A percentile compares a stretch with the other conserved stretches of the same genome.
These are phyloP conservation scores for Collybiopsis luxurians DNA, from an alignment of 768 basidiomycete genomes.

Conservation along the genomic window DNA sequence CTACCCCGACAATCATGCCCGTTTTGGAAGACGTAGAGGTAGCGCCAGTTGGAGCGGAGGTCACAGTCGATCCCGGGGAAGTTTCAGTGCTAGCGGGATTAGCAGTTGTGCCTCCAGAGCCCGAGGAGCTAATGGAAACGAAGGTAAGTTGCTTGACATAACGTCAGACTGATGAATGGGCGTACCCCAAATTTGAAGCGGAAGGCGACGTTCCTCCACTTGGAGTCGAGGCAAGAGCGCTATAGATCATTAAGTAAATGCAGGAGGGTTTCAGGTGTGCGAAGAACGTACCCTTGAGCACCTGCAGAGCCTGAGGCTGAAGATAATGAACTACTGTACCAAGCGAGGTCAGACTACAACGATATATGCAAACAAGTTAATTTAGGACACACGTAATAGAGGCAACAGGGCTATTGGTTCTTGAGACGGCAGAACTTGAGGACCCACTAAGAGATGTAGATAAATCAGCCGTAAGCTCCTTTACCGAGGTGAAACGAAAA, in stretches of 20 bases:
- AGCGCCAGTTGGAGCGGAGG: neutral
- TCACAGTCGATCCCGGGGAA: neutral
- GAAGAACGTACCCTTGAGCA: neutral
- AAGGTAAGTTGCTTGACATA: neutral
- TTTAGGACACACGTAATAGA: too few species aligned
- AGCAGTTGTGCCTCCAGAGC: neutral
- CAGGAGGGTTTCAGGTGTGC: neutral
- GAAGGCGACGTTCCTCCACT: neutral
- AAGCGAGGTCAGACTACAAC: too few species aligned
- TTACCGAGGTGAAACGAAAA: neutral
- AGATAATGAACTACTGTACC: too few species aligned
- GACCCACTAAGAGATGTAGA: neutral
- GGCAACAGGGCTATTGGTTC: too few species aligned
- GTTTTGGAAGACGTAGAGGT: neutral
- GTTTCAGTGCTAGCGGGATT: neutral
- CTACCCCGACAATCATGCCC: slow-evolving; percentile 1
- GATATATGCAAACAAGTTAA: too few species aligned
- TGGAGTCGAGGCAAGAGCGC: neutral
- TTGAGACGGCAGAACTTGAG: too few species aligned
- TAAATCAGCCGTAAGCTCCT: neutral
- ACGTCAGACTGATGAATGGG: neutral
- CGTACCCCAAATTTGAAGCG: neutral
- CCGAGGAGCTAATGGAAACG: neutral
- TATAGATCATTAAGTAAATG: neutral
- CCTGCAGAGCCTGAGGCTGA: neutral